These are phyloP conservation scores for Flaveria trinervia DNA, from an alignment of 129 eudicot species.

Conservation along the genomic window DNA sequence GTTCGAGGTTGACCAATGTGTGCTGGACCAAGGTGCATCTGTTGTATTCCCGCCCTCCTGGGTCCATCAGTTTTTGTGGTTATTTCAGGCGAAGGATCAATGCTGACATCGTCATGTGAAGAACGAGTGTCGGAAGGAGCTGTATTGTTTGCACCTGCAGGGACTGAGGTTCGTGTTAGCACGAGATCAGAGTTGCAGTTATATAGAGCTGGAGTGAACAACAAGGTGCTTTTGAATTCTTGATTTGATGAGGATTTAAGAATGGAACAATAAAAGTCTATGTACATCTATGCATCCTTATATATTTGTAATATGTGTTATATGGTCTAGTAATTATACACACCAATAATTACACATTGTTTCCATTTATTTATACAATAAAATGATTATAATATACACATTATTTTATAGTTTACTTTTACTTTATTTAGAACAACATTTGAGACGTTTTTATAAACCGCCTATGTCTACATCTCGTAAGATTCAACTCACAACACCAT, in stretches of 20 bases:
- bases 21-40: conserved; percentile 42
- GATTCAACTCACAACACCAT: too few relatives aligned
- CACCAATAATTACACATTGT: conserved; percentile 12
- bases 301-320: conserved; percentile 3
- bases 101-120: conserved; percentile 34
- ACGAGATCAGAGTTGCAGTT: conserved; percentile 46
- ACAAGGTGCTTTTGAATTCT: conserved; percentile 48
- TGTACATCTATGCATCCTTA: conserved; percentile 26
- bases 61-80: conserved; percentile 75
- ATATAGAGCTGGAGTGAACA: conserved; percentile 79
- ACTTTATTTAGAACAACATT: too few relatives aligned
- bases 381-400: background rate
- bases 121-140: conserved; percentile 57
- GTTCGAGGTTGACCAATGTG: conserved; percentile 79
- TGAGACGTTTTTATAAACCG: too few relatives aligned
- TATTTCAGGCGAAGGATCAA: conserved; percentile 56
- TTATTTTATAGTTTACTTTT: background rate
- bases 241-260: background rate
- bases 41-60: conserved; percentile 48
- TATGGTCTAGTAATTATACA: conserved; percentile 17
- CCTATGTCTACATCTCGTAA: too few relatives aligned
- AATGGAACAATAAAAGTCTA: background rate
- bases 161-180: conserved; percentile 40
- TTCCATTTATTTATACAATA: background rate
- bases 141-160: conserved; percentile 73